Base-by-base conservation (phyloP, 2,329 filamentous ascomycete genomes). In the Cercospora zeina region DNA sequence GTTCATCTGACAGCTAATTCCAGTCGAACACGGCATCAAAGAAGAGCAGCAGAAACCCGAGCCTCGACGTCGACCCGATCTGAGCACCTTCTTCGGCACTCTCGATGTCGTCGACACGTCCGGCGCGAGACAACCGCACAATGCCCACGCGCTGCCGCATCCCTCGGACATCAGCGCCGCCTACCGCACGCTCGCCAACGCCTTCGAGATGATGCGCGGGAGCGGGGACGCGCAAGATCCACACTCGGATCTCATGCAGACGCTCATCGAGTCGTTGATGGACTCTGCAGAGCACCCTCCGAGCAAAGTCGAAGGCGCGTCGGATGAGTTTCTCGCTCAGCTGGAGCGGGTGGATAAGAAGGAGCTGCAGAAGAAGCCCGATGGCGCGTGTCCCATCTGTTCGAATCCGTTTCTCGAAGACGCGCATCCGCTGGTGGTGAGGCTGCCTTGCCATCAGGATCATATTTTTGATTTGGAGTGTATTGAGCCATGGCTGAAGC, bases 391-490 rank as follows among this genome's bases (percentile, higher is more conserved):
- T 69, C 83, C 85, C 0, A 87, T 87, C 51, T 87, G 85, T 73
- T 80, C 79, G 55, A 84, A 84, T 65, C 78, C 83, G 2, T 87
- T 87, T 67, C 73, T 87, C 5, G 84, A 87, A n/a, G 85, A 87
- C 66, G 67, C 81, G 49, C 85, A 87, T 67, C 85, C 86, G n/a
- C 80, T 88, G 16, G 83, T 88, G 36, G 85, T 88, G 50, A 79
- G 81, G 30, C 72, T 88, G 33, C 84, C 85, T 9, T 88, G 86
- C 67, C 84, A 87, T 71, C 77, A 81, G 14, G 81, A 81, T 37
- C 86, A 88, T 71, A 69, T 84, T 19, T 88, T 87, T 73, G 86
- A 88, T 74, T 73, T 88, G 27, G 85, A 88, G 68, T 88, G 86
- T 73, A 84, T 88, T 64, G 76, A 81, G 62, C 85, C 86, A 0